These are phyloP conservation scores for Emericellopsis atlantica DNA, from an alignment of 2,329 filamentous ascomycete genomes.

Conservation along the genomic window DNA sequence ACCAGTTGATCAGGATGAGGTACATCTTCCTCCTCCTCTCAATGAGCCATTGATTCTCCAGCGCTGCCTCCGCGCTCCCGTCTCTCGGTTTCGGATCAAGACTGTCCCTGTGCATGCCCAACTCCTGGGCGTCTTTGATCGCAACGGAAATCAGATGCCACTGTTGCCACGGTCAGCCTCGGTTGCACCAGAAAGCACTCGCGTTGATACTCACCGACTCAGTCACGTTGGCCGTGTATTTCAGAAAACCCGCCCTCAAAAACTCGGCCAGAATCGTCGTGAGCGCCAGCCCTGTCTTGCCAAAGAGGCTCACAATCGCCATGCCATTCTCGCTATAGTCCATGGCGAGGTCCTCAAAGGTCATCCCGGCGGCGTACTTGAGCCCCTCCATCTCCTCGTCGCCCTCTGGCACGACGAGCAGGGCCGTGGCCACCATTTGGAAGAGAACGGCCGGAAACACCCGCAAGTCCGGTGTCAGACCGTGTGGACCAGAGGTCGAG, in stretches of 20 bases:
- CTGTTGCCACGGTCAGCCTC: conserved; percentile 15
- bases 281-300: conserved; percentile 42
- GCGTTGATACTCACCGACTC: conserved; percentile 30
- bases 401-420: conserved; percentile 37
- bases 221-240: conserved; percentile 45
- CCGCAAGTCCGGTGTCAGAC: conserved; percentile 35
- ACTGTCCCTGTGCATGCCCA: conserved; percentile 43
- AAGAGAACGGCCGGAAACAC: conserved; percentile 49
- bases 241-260: conserved; percentile 41
- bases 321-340: conserved; percentile 49
- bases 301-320: conserved; percentile 38
- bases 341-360: conserved; percentile 44
- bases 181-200: not conserved
- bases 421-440: conserved; percentile 40
- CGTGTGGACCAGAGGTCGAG: conserved; percentile 33
- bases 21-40: conserved; percentile 43
- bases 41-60: conserved; percentile 46
- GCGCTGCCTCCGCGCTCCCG: conserved; percentile 30
- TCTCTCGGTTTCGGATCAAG: conserved; percentile 35
- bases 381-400: conserved; percentile 37
- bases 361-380: conserved; percentile 46
- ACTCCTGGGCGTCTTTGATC: conserved; percentile 49
- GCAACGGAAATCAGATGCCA: conserved; percentile 44
- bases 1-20: conserved; percentile 35
- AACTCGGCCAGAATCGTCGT: conserved; percentile 46